Conservation (phyloP, 345 rosid species). For the Linum tenue region DNA sequence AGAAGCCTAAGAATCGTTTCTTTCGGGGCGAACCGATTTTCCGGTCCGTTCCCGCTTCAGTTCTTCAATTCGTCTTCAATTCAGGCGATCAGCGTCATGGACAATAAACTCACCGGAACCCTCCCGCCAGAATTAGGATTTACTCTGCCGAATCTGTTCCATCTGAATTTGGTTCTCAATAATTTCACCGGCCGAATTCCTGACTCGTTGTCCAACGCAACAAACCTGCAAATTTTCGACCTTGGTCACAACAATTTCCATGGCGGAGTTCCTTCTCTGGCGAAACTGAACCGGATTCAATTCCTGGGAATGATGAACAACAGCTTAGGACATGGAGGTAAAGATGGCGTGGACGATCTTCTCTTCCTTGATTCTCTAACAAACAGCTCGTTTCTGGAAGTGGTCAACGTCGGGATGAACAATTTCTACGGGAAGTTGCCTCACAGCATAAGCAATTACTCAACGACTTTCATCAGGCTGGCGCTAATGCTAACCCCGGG, state of each 20-base stretch:
- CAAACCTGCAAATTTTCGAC: constrained; percentile 3
- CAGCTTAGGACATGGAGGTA: background rate
- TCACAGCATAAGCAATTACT: constrained; percentile 10
- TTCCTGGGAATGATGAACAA: background rate
- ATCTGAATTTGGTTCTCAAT: constrained; percentile 17
- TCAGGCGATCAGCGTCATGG: constrained; percentile 36
- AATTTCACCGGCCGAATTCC: constrained; percentile 5
- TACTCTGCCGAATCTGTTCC: constrained; percentile 16
- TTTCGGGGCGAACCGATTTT: constrained; percentile 41
- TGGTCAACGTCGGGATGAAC: constrained; percentile 20
- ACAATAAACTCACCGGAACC: constrained; percentile 66
- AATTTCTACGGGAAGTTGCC: constrained; percentile 46
- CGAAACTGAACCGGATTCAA: constrained; percentile 11
- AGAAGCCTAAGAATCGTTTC: constrained; percentile 19
- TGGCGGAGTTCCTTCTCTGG: constrained; percentile 26
- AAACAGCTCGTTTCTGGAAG: background rate
- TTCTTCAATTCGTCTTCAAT: constrained; percentile 60
- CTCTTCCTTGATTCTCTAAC: background rate
- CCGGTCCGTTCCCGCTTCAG: constrained; percentile 57
- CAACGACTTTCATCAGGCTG: constrained; percentile 55
- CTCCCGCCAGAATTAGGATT: constrained; percentile 72
- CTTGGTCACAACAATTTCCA: constrained; percentile 17
- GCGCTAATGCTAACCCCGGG: constrained; percentile 39
- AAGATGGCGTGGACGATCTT: background rate
- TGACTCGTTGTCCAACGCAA: constrained; percentile 2